Percentiles rank a stretch among this genome's conserved stretches.
Evolutionary conservation across 371 early-diverging fungal genomes (phyloP).

Genomic region (Syncephalastrum sp.): DNA sequence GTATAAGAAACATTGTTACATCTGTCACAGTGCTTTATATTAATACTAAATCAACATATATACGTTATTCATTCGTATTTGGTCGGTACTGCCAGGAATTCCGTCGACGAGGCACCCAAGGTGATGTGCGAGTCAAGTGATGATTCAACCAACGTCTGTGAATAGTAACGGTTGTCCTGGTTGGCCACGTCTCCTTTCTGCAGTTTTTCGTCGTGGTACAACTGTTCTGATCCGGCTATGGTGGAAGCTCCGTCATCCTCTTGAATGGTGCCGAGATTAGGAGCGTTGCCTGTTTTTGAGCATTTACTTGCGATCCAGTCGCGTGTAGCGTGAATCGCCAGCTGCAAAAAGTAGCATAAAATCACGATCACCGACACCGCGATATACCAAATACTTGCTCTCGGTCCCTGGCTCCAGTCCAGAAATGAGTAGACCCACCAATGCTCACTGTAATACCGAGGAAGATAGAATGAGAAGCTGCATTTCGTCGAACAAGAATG

Average conservation of each 20-base stretch:
- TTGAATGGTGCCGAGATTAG: no score
- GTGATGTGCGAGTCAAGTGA: slow-evolving; percentile 18
- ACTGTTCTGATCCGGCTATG: no score
- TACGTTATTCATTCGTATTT: no score
- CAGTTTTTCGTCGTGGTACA: no score
- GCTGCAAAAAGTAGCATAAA: slow-evolving; percentile 40
- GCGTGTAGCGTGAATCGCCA: slow-evolving; percentile 39
- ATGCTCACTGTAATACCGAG: slow-evolving; percentile 14
- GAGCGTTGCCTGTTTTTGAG: no score
- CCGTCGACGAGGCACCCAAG: slow-evolving; percentile 10
- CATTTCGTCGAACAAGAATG: background rate
- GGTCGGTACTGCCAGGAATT: slow-evolving; percentile 9
- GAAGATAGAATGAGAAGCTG: background rate
- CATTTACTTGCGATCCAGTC: slow-evolving; percentile 21
- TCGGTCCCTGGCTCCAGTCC: slow-evolving; percentile 49
- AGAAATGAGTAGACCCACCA: slow-evolving; percentile 58
- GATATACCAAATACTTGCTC: slow-evolving; percentile 45
- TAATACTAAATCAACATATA: no score
- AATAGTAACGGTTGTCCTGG: slow-evolving; percentile 12
- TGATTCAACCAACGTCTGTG: slow-evolving; percentile 14
- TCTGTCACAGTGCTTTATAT: no score
- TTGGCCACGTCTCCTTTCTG: slow-evolving; percentile 1
- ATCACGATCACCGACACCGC: slow-evolving; percentile 36
- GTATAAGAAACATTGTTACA: no score
- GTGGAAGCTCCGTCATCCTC: no score